A percentile compares a stretch with the other conserved stretches of the same genome.
Conservation (phyloP, 179 eudicot species). For the Beta macrorhiza region DNA sequence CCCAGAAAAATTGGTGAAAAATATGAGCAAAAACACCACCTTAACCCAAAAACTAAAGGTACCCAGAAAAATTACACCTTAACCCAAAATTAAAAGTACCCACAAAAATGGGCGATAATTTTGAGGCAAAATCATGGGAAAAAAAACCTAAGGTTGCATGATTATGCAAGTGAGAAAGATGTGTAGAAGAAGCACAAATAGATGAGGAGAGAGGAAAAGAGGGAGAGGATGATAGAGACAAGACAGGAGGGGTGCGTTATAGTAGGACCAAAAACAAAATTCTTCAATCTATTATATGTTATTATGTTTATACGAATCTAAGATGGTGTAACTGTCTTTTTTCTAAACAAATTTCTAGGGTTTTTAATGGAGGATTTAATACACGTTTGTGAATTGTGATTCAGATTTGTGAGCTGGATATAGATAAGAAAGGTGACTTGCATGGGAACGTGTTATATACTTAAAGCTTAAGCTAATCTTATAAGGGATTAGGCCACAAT, state of each 20-base stretch:
- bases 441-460: background rate
- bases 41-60: background rate
- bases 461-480: background rate
- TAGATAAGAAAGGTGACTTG: slow-evolving; percentile 1
- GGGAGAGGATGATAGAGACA: background rate
- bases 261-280: slow-evolving; percentile 1
- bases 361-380: background rate
- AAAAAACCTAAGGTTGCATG: background rate
- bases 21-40: too few relatives aligned
- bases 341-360: background rate
- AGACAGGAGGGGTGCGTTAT: background rate
- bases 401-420: background rate
- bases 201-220: background rate
- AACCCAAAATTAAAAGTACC: background rate
- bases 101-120: slow-evolving; percentile 13
- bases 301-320: too few relatives aligned
- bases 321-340: too few relatives aligned
- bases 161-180: slow-evolving; percentile 4
- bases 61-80: background rate
- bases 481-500: background rate
- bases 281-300: too few relatives aligned
- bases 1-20: background rate
- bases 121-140: slow-evolving; percentile 7
- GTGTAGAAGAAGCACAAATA: background rate
- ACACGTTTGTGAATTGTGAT: background rate